Conservation (phyloP, 768 basidiomycete genomes). For the Macrocybe gigantea region DNA sequence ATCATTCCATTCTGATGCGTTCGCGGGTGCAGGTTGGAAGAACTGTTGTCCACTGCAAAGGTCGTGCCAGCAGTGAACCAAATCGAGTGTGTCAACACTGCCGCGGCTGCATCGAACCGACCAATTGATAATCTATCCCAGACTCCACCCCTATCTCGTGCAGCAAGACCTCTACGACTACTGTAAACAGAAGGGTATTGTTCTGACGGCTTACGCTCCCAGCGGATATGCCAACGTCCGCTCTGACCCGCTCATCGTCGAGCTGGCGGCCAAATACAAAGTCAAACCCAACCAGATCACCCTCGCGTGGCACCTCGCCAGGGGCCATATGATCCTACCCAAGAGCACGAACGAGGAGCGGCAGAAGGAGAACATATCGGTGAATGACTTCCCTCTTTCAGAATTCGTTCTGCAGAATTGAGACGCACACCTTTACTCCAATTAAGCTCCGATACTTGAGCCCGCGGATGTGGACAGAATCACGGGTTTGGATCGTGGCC, state of each 20-base stretch:
- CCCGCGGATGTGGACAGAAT: constrained; percentile 41
- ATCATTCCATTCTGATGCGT: neutral
- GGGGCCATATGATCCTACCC: constrained; percentile 38
- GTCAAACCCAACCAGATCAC: constrained; percentile 41
- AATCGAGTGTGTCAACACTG: constrained; percentile 29
- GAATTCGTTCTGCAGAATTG: neutral
- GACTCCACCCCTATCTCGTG: constrained; percentile 46
- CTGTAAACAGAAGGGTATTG: constrained; percentile 43
- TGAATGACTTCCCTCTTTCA: constrained; percentile 16
- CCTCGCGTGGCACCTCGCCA: constrained; percentile 45
- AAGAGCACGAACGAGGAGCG: constrained; percentile 40
- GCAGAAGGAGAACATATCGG: constrained; percentile 46
- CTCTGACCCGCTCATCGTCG: constrained; percentile 36
- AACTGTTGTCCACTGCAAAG: constrained; percentile 34
- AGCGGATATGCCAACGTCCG: constrained; percentile 39
- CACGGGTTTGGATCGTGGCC: constrained; percentile 34
- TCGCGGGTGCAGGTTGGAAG: constrained; percentile 23
- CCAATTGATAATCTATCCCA: constrained; percentile 8
- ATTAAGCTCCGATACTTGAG: constrained; percentile 29
- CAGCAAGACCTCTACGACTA: constrained; percentile 42
- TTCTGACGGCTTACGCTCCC: constrained; percentile 44
- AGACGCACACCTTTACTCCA: neutral
- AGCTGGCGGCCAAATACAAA: constrained; percentile 42
- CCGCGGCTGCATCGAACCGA: neutral
- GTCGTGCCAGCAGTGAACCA: constrained; percentile 43